phyloP scores from a whole-genome alignment of 1,139 yeast genomes.

The Taphrina deformans region DNA sequence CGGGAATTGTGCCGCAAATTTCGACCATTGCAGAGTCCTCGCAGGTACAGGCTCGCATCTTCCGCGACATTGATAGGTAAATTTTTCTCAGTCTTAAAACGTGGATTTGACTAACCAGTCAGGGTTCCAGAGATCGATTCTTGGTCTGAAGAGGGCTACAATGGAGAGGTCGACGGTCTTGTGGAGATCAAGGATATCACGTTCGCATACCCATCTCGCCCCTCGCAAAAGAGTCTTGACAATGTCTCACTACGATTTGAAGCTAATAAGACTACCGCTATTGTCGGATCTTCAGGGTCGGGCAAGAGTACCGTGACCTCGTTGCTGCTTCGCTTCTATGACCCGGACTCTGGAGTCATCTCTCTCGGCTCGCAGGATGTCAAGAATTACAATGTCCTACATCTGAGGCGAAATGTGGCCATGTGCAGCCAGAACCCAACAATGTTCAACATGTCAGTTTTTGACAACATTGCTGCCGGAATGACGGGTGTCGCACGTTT shows the following conservation, averaged over 20 bases:
- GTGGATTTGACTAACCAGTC: not conserved
- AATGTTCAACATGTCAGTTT: conserved; percentile 65
- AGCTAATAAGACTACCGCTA: conserved; percentile 56
- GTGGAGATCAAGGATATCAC: conserved; percentile 35
- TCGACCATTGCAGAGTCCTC: conserved; percentile 48
- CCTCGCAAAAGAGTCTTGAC: conserved; percentile 52
- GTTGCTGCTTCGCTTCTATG: conserved; percentile 56
- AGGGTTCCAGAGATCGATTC: conserved; percentile 15
- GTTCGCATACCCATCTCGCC: conserved; percentile 38
- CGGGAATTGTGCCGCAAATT: conserved; percentile 49
- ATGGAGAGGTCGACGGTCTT: conserved; percentile 33
- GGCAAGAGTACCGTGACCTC: conserved; percentile 73
- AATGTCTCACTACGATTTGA: conserved; percentile 55
- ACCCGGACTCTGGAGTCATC: conserved; percentile 47
- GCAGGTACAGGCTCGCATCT: conserved; percentile 49
- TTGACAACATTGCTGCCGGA: conserved; percentile 68
- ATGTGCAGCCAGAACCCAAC: conserved; percentile 71
- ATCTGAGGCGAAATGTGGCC: conserved; percentile 56
- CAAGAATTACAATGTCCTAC: conserved; percentile 50
- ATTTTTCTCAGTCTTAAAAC: not conserved
- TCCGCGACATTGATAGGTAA: conserved; percentile 48
- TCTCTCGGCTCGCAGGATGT: conserved; percentile 51
- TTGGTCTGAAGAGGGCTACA: conserved; percentile 9
- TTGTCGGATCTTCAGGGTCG: conserved; percentile 75
- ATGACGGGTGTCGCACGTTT: conserved; percentile 51